A percentile compares a stretch with the other conserved stretches of the same genome.
Conservation (phyloP, 2,329 filamentous ascomycete species). For the Aureobasidium mangrovei region DNA sequence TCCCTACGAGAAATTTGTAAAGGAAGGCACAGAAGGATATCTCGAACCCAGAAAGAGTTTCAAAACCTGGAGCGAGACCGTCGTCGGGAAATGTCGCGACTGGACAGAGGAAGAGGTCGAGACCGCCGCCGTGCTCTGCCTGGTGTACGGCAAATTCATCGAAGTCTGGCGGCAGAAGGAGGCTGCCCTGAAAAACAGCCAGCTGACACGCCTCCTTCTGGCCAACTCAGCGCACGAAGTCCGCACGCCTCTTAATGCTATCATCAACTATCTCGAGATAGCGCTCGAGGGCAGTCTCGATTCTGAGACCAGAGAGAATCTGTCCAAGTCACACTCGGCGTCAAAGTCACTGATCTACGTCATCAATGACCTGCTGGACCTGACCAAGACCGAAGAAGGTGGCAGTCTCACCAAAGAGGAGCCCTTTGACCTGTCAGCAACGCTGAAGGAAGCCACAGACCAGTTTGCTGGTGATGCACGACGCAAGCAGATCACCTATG, state of each 20-base stretch:
- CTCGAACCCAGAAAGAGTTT: constrained; percentile 74
- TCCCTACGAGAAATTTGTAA: constrained; percentile 69
- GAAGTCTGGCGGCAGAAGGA: constrained; percentile 92
- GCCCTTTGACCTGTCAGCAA: constrained; percentile 61
- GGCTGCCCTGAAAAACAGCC: constrained; percentile 69
- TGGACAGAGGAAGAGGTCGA: constrained; percentile 87
- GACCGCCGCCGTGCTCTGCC: constrained; percentile 75
- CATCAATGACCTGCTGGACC: constrained; percentile 81
- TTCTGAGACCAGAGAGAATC: constrained; percentile 72
- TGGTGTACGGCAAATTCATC: constrained; percentile 85
- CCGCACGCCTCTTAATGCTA: constrained; percentile 81
- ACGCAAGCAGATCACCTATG: constrained; percentile 64
- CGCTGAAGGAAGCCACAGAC: constrained; percentile 67
- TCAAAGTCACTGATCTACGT: constrained; percentile 90
- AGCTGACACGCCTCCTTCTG: constrained; percentile 67
- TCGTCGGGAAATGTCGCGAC: constrained; percentile 73
- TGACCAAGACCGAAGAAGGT: constrained; percentile 82
- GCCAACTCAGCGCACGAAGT: constrained; percentile 90
- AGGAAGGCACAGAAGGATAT: constrained; percentile 62
- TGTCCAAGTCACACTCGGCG: constrained; percentile 77
- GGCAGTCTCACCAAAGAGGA: constrained; percentile 72
- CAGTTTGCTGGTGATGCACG: constrained; percentile 65
- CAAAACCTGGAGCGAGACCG: constrained; percentile 70
- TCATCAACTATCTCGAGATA: constrained; percentile 91
- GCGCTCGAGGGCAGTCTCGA: constrained; percentile 75